Percentiles rank a stretch among this genome's conserved stretches.
phyloP scores from a whole-genome alignment of 169 alveolate species.

The Cryptosporidium xiaoi region DNA sequence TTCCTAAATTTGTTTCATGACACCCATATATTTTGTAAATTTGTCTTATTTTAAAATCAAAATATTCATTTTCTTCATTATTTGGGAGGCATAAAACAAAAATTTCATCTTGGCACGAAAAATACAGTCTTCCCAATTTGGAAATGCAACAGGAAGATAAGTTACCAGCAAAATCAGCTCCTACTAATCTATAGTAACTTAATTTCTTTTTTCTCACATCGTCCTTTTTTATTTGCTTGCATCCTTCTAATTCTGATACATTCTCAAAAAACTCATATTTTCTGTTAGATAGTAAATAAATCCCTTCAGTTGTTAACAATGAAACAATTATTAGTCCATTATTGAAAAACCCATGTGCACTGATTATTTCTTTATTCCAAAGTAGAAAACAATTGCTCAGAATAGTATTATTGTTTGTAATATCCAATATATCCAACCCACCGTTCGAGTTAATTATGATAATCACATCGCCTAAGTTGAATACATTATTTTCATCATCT shows the following conservation, averaged over 20 bases:
- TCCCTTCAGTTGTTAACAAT: slow-evolving; percentile 24
- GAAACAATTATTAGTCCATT: slow-evolving; percentile 1
- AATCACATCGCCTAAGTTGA: slow-evolving; percentile 17
- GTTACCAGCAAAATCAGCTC: slow-evolving; percentile 18
- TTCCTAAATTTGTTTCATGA: background rate
- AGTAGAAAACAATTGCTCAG: slow-evolving; percentile 9
- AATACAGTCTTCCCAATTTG: slow-evolving; percentile 17
- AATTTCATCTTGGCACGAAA: slow-evolving; percentile 32
- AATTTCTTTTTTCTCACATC: background rate
- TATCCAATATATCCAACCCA: slow-evolving; percentile 12
- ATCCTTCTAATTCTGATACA: background rate
- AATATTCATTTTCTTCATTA: slow-evolving; percentile 6
- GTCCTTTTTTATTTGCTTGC: background rate
- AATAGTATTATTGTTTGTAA: background rate
- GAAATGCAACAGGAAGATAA: slow-evolving; percentile 22
- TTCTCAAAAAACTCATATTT: slow-evolving; percentile 19
- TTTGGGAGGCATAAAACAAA: slow-evolving; percentile 15
- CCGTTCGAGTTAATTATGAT: slow-evolving; percentile 18
- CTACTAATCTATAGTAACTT: slow-evolving; percentile 2
- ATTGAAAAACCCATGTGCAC: slow-evolving; percentile 1
- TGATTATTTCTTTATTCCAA: background rate
- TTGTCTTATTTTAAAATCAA: slow-evolving; percentile 30
- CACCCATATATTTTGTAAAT: slow-evolving; percentile 5
- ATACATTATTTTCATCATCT: too few relatives aligned
- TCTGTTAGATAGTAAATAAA: slow-evolving; percentile 22